phyloP scores from a whole-genome alignment of 805 yeast species.

The Suhomyces vadensis region DNA sequence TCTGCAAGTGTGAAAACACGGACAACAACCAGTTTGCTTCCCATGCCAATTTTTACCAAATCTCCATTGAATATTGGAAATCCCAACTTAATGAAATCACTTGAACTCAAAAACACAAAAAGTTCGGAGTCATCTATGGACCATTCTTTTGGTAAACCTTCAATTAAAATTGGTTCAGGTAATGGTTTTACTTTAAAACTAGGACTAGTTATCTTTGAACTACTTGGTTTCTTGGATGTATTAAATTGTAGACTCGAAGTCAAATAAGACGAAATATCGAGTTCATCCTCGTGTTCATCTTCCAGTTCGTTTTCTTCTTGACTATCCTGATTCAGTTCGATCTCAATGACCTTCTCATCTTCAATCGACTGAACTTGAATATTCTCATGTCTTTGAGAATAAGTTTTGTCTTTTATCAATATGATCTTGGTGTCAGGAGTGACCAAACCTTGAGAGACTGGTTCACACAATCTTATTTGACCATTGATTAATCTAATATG shows the following conservation, averaged over 20 bases:
- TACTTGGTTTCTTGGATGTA: neutral
- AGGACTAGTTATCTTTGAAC: neutral
- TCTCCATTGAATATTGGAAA: conserved; percentile 74
- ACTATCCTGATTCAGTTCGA: conserved; percentile 11
- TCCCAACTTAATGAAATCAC: conserved; percentile 48
- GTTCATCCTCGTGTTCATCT: conserved; percentile 7
- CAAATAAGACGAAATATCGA: conserved; percentile 37
- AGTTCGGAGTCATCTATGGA: conserved; percentile 39
- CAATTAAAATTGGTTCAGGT: conserved; percentile 27
- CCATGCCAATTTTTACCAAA: conserved; percentile 39
- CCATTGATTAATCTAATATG: conserved; percentile 48
- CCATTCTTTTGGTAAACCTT: conserved; percentile 23
- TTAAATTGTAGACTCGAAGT: conserved; percentile 27
- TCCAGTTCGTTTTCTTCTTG: conserved; percentile 11
- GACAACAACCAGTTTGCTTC: conserved; percentile 26
- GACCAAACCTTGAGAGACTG: conserved; percentile 66
- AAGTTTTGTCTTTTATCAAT: conserved; percentile 41
- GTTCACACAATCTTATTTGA: conserved; percentile 63
- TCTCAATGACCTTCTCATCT: neutral
- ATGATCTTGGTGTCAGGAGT: conserved; percentile 51
- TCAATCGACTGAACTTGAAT: conserved; percentile 7
- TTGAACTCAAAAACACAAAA: conserved; percentile 44
- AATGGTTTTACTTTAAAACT: conserved; percentile 30
- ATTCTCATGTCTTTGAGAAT: conserved; percentile 2
- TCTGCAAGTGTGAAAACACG: conserved; percentile 62